Conservation (phyloP, 2,329 filamentous ascomycete species). For the Penicillium janthinellum region DNA sequence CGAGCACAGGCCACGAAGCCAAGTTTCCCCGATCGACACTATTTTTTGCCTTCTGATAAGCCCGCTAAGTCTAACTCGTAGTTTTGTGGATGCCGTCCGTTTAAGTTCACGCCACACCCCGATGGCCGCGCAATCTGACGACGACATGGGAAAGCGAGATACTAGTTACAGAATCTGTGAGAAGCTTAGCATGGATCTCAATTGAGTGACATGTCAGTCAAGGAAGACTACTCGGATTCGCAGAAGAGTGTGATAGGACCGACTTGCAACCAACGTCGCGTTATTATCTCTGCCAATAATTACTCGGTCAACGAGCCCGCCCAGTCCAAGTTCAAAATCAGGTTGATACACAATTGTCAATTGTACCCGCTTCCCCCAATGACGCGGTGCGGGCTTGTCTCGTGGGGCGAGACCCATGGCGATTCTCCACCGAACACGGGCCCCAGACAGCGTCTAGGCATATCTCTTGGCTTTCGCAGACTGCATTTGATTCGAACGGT, state of each 20-base stretch:
- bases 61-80: neutral
- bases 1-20: neutral
- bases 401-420: neutral
- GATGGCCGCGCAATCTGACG: neutral
- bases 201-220: too few species aligned
- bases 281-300: neutral
- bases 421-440: neutral
- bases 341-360: neutral
- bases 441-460: neutral
- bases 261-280: neutral
- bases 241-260: neutral
- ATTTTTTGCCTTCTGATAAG: too few species aligned
- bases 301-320: neutral
- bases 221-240: too few species aligned
- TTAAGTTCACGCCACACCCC: neutral
- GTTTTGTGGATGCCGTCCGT: neutral
- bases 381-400: neutral
- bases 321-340: neutral
- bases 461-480: too few species aligned
- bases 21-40: neutral
- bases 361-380: neutral
- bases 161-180: neutral
- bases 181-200: neutral
- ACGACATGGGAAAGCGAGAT: neutral
- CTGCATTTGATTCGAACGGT: too few species aligned